These are phyloP conservation scores for Fimicolochytrium jonesii DNA, from an alignment of 192 early-diverging fungal genomes.

Conservation along the genomic window DNA sequence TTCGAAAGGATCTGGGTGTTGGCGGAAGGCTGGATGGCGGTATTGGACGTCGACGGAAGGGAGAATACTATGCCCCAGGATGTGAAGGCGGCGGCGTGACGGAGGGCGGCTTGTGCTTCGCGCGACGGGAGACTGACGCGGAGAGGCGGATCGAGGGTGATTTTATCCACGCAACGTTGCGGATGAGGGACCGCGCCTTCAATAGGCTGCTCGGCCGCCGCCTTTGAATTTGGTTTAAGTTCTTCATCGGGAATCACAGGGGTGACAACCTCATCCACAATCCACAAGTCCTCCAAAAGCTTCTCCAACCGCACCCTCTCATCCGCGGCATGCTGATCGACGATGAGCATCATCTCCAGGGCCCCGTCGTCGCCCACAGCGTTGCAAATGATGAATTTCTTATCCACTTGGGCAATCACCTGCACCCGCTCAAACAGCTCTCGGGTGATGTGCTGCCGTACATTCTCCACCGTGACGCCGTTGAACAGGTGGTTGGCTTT, in stretches of 20 bases:
- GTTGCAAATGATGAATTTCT: slow-evolving; percentile 58
- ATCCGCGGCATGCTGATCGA: slow-evolving; percentile 81
- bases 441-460: slow-evolving; percentile 36
- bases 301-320: slow-evolving; percentile 67
- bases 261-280: background rate
- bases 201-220: background rate
- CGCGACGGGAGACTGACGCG: slow-evolving; percentile 33
- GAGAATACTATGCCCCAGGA: slow-evolving; percentile 49
- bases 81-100: slow-evolving; percentile 20
- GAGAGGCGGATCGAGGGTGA: slow-evolving; percentile 41
- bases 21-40: background rate
- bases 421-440: slow-evolving; percentile 30
- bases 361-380: background rate
- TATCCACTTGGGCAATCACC: slow-evolving; percentile 64
- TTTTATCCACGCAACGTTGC: slow-evolving; percentile 28
- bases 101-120: slow-evolving; percentile 32
- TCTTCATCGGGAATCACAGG: too few species aligned
- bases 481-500: slow-evolving; percentile 7
- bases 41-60: background rate
- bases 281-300: slow-evolving; percentile 31
- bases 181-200: background rate
- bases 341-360: slow-evolving; percentile 38
- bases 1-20: background rate
- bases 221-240: too few species aligned
- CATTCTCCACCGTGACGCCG: background rate